Evolutionary conservation across 352 stramenopile species (phyloP), one percentile per base, ranked within the genome.

Genomic region (Phytophthora tubulina): DNA sequence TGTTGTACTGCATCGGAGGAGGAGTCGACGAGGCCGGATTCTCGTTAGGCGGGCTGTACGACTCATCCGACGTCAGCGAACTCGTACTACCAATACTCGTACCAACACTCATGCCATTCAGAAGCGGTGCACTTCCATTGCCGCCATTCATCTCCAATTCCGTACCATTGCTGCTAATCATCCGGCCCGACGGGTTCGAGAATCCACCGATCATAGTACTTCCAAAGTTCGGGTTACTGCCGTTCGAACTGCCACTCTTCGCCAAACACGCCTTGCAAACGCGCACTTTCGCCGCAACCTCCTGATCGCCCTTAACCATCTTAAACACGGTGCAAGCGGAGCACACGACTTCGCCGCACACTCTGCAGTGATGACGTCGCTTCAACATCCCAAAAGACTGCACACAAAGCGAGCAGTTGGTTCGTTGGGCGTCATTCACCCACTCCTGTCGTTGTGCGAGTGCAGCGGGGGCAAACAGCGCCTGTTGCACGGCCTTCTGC

Each of bases 321-420:
- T 94, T 95, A 62, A 93, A 93, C 61, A 93, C 85, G 0, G 88
- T 93, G 61, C 88, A 95, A 7, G 78, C 76, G 0, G 83, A 84
- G 55, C 90, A 97, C 15, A 97, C 89, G n/a, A 97, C 89, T 64
- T 95, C 89, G 4, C 90, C 90, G 50, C 90, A 97, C 10, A 94
- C 85, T 39, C 90, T 86, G 53, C 90, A 97, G 69, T 97, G 90
- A 63, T 97, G 90, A 30, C 88, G 87, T 35, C 90, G 82, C 63
- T 89, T 90, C n/a, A 96, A 69, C 81, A 96, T 86, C 31, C 81
- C 71, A 31, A 96, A 96, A 0, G 82, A 79, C 56, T 94, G 90
- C 13, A 90, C 77, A 41, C 90, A 96, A 2, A 95, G 73, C 44
- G 84, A 93, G 75, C 90, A 96, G 61, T 92, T 93, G 36, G 84